A percentile compares a stretch with the other conserved stretches of the same genome.
These are phyloP conservation scores for Neonectria coccinea DNA, from an alignment of 2,329 filamentous ascomycete genomes.

Conservation along the genomic window DNA sequence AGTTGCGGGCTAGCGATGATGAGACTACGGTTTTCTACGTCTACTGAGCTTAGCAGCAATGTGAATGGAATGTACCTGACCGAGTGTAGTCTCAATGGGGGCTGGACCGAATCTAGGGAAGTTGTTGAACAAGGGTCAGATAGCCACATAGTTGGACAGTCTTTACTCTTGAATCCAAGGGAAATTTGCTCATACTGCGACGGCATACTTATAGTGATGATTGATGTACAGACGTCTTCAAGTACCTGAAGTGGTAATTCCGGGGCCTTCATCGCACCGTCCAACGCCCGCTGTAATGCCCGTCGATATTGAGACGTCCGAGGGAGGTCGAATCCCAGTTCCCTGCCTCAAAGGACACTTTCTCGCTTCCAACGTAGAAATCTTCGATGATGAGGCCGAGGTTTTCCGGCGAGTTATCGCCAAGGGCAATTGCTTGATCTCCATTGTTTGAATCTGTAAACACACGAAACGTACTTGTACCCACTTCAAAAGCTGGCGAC, in stretches of 20 bases:
- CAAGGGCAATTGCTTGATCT: constrained; percentile 25
- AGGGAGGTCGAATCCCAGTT: constrained; percentile 27
- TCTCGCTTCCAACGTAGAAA: constrained; percentile 31
- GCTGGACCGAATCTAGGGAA: too few species aligned
- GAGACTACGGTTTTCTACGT: constrained; percentile 48
- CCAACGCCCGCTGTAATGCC: constrained; percentile 29
- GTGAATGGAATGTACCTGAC: too few species aligned
- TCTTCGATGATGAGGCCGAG: constrained; percentile 32
- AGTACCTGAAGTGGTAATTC: not conserved
- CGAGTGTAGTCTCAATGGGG: too few species aligned
- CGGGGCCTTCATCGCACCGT: not conserved
- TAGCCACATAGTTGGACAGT: too few species aligned
- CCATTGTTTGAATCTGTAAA: constrained; percentile 28
- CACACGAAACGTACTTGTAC: constrained; percentile 26
- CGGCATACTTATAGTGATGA: too few species aligned
- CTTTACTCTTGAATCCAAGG: too few species aligned
- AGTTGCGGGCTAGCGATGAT: constrained; percentile 45
- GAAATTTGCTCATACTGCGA: too few species aligned
- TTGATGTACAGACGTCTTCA: not conserved
- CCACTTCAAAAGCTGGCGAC: constrained; percentile 15
- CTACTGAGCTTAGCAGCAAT: constrained; percentile 32
- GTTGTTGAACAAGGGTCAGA: too few species aligned
- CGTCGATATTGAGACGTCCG: constrained; percentile 30
- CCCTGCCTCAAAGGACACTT: constrained; percentile 26
- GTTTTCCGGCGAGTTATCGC: constrained; percentile 23